A percentile compares a stretch with the other conserved stretches of the same genome.
These are phyloP conservation scores for Ogataea pilisensis DNA, from an alignment of 805 yeast species.

Conservation along the genomic window DNA sequence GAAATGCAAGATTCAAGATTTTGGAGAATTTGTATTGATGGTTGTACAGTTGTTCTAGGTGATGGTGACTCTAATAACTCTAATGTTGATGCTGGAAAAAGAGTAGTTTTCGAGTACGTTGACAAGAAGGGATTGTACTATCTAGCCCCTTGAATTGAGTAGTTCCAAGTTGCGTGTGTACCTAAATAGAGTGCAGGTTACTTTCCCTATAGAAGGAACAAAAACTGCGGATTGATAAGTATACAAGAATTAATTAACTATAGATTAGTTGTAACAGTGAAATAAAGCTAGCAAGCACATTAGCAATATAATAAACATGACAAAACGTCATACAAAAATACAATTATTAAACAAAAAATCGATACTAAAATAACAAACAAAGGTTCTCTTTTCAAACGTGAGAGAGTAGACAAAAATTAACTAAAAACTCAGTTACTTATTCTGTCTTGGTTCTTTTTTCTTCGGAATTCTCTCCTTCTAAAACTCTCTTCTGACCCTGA, in stretches of 20 bases:
- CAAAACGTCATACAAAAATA: not conserved
- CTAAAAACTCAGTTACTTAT: conserved; percentile 1
- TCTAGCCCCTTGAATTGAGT: not conserved
- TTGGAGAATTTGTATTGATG: conserved; percentile 67
- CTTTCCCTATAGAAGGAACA: too few species aligned
- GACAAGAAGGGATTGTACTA: not conserved
- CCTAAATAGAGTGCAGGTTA: too few species aligned
- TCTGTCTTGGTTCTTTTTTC: conserved; percentile 23
- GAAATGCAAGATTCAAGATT: conserved; percentile 28
- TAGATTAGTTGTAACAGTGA: too few species aligned
- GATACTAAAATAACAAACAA: too few species aligned
- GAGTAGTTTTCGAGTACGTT: not conserved
- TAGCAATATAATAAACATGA: not conserved
- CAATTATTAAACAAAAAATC: not conserved
- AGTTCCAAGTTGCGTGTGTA: too few species aligned
- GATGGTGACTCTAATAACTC: conserved; percentile 2
- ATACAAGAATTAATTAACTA: too few species aligned
- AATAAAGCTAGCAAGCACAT: too few species aligned
- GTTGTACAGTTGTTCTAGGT: conserved; percentile 39
- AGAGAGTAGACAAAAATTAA: too few species aligned
- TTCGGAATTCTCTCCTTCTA: conserved; percentile 13
- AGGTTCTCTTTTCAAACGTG: not conserved
- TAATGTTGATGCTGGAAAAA: not conserved
- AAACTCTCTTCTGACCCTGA: conserved; percentile 16
- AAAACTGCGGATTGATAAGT: too few species aligned